Percentiles rank a stretch among this genome's conserved stretches.
Evolutionary conservation across 176 grass and related monocot species (phyloP).

Genomic region (Hyparrhenia diplandra): DNA sequence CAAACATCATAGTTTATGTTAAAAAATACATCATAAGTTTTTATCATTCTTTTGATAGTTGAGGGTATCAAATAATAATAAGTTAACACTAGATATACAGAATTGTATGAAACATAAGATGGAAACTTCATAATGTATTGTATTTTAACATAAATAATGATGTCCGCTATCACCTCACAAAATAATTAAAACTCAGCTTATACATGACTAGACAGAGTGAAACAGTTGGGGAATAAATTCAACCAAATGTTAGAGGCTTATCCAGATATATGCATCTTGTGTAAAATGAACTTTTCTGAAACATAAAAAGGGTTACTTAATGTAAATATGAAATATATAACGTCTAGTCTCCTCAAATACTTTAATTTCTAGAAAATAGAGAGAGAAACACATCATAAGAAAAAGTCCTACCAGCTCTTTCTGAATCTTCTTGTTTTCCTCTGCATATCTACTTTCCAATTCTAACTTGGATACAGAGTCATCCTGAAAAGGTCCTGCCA

Average conservation of each 20-base stretch:
- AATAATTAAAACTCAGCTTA: neutral
- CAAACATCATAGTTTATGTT: neutral
- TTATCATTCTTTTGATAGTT: neutral
- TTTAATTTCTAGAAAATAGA: neutral
- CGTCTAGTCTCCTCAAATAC: neutral
- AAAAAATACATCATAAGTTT: neutral
- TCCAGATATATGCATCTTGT: neutral
- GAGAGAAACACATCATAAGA: neutral
- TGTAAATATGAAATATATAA: neutral
- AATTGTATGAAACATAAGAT: neutral
- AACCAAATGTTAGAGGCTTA: neutral
- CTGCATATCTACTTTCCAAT: neutral
- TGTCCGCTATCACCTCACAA: neutral
- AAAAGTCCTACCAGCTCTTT: conserved; percentile 56
- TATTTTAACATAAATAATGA: neutral
- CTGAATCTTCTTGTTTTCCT: conserved; percentile 71
- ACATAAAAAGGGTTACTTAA: neutral
- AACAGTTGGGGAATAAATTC: neutral
- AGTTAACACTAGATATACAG: neutral
- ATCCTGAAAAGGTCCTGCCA: conserved; percentile 50
- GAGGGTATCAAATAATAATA: neutral
- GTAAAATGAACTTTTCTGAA: neutral
- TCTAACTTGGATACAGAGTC: conserved; percentile 30
- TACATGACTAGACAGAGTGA: neutral
- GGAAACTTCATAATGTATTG: too few species aligned